phyloP scores from a whole-genome alignment of 495 filamentous ascomycete genomes.

The Immersiella caudata region DNA sequence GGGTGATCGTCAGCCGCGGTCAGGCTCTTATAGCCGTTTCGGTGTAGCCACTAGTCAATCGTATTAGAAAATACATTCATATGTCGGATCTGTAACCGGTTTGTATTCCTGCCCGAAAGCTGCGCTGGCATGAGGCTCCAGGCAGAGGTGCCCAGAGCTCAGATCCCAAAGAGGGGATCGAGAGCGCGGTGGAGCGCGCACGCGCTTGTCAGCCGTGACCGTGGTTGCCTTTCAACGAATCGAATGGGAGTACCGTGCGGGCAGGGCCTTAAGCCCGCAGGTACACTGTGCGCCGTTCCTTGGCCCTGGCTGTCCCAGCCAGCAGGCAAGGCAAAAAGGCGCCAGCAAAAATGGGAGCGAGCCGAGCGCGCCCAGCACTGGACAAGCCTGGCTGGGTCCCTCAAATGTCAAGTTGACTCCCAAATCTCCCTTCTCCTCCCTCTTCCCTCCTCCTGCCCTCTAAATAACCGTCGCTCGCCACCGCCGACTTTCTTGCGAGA shows the following conservation, averaged over 20 bases:
- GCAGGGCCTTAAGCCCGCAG: not conserved
- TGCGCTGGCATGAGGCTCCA: not conserved
- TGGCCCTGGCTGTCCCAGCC: slow-evolving; percentile 12
- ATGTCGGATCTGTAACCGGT: not conserved
- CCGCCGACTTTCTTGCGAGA: slow-evolving; percentile 23
- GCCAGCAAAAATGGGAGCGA: not conserved
- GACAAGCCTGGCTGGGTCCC: slow-evolving; percentile 1
- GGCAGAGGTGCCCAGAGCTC: slow-evolving; percentile 5
- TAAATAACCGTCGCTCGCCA: slow-evolving; percentile 22
- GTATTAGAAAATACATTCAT: not conserved
- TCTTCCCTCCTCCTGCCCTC: slow-evolving; percentile 22
- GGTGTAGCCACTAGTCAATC: slow-evolving; percentile 2
- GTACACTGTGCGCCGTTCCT: slow-evolving; percentile 21
- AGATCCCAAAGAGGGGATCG: not conserved
- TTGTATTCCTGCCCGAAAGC: slow-evolving; percentile 5
- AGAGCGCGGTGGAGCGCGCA: not conserved
- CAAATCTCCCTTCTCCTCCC: slow-evolving; percentile 24
- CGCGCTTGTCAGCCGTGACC: slow-evolving; percentile 22
- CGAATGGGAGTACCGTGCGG: not conserved
- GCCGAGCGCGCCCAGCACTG: slow-evolving; percentile 11
- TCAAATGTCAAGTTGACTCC: slow-evolving; percentile 16
- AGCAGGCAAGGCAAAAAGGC: slow-evolving; percentile 22
- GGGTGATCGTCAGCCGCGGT: not conserved
- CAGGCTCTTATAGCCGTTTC: not conserved
- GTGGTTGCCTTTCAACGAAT: slow-evolving; percentile 12